Base-by-base conservation (phyloP, 176 grass and related monocot species). In the Saccharum officinarum region DNA sequence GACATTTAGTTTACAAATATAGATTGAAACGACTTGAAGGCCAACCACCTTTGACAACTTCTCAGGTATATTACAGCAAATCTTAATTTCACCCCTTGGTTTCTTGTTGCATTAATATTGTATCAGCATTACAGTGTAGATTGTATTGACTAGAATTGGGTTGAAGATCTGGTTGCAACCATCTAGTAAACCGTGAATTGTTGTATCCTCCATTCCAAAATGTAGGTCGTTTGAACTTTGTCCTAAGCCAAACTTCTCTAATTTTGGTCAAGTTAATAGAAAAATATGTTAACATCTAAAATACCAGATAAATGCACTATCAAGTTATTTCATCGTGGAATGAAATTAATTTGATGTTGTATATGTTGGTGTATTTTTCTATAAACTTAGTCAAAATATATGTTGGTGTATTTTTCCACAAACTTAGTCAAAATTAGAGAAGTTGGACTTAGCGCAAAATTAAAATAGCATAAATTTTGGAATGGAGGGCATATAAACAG, bases 11-110 rank as follows among this genome's bases (percentile, higher is more conserved):
- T 77, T 97, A 69, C 47, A 91, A 93, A 75, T 97, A 90, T 74
- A 91, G 79, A 74, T 71, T 97, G 59, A 86, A 88, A 82, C 77
- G 91, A 46, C 82, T 93, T n/a, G 87, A 97, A 70, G 94, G 89
- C 12, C 94, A 97, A 75, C 80, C 75, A 76, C 68, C 62, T 73
- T 69, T 97, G 47, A 97, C 85, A 64, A 97, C 87, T 66, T 86
- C 84, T 65, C 87, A 84, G 89, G 94, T 95, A 81, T 72, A 83
- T 33, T 80, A 72, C 26, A 61, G 4, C 9, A 6, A 69, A 86
- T 45, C 41, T 65, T 38, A 54, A 52, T 65, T 67, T 49, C 41
- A 63, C 41, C 28, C 30, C 59, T 42, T 72, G 49, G 28, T 63
- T 73, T 49, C 13, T 52, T 80, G 18, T 70, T 66, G 41, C 30